phyloP scores from a whole-genome alignment of 257 asterid species.

The Solanum rostratum region DNA sequence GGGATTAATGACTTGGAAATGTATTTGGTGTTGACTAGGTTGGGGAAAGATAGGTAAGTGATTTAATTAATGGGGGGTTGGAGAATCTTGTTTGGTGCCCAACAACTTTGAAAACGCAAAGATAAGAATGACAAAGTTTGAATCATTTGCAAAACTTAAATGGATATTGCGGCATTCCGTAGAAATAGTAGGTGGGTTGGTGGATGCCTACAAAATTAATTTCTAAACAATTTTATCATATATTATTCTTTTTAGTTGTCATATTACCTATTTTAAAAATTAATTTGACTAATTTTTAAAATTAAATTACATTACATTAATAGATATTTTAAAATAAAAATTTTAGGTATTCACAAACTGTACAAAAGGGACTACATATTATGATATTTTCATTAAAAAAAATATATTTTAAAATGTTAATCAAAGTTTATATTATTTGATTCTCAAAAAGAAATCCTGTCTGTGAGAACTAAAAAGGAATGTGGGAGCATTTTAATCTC shows the following conservation, averaged over 20 bases:
- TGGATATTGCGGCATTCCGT: not conserved
- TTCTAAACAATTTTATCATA: not conserved
- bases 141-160: not conserved
- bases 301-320: no score
- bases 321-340: no score
- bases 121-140: not conserved
- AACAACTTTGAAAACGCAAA: not conserved
- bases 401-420: no score
- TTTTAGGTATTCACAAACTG: no score
- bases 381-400: no score
- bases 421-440: no score
- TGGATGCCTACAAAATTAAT: not conserved
- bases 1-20: not conserved
- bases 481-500: no score
- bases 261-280: no score
- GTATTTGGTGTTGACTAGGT: not conserved
- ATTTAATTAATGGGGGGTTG: not conserved
- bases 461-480: no score
- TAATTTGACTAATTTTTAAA: no score
- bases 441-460: no score
- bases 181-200: not conserved
- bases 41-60: not conserved
- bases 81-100: not conserved
- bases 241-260: not conserved
- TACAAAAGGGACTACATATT: no score